Evolutionary conservation across 805 yeast genomes (phyloP), one percentile per base, ranked within the genome.

Genomic region (Sporopachydermia lactativora): DNA sequence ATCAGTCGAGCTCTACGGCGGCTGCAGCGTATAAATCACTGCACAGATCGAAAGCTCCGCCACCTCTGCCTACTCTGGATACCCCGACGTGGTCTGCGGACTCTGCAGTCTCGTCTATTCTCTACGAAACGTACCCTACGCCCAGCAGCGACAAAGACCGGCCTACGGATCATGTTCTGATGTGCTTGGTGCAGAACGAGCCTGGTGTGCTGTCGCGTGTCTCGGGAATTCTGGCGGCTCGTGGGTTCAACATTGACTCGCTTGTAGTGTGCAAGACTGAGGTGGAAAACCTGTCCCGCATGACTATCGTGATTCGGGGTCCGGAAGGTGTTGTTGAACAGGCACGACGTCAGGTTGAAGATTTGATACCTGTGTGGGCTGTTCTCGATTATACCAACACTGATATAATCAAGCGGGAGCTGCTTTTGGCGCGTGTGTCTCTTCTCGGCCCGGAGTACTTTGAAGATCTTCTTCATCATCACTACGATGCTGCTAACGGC

Each of bases 181-280:
- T 89, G 71, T 92, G 98, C 66, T 71, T 92, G 57, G 98, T 92
- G 14, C 97, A 92, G 64, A 89, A 92, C 61, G 98, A 92, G 64
- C 97, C 98, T 4, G 98, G 98, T 70, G 98, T 92, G 37, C 68
- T 92, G 52, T 80, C 95, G 28, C 75, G 89, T 42, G 83, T 92
- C 36, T 81, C 96, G 4, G 96, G 96, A 42, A 86, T 95, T 41
- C 71, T 92, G 50, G 98, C 98, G 34, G 97, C 96, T 34, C 74
- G 98, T 60, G 98, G 98, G 14, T 92, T 92, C 75, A 92, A 92
- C 66, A 92, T 92, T 55, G 98, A 92, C 61, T 89, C 97, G 6
- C 71, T 92, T 48, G 96, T 92, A 44, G 98, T 92, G 38, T 89
- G 96, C 59, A 83, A 79, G 66, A 92, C 98, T 34, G 97, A 89